These are phyloP conservation scores for Glarea lozoyensis DNA, from an alignment of 495 filamentous ascomycete genomes.

Conservation along the genomic window DNA sequence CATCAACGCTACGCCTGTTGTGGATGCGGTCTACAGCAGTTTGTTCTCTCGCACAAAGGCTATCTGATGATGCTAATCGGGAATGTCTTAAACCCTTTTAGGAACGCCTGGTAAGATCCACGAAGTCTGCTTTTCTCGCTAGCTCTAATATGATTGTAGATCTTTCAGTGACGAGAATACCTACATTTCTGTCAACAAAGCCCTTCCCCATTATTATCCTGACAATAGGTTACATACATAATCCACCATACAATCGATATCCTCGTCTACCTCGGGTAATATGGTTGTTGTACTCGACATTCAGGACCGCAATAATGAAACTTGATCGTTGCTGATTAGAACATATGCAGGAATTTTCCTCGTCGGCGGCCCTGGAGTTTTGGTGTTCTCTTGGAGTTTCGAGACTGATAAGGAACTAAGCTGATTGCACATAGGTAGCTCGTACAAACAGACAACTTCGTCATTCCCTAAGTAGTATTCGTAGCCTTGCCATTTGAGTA, in stretches of 20 bases:
- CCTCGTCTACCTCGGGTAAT: neutral
- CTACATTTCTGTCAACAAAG: too few relatives aligned
- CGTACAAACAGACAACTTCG: too few relatives aligned
- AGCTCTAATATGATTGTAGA: too few relatives aligned
- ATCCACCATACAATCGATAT: too few relatives aligned
- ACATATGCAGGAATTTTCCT: conserved; percentile 12
- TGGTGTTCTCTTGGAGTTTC: too few relatives aligned
- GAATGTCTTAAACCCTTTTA: conserved; percentile 22
- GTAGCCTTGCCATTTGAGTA: too few relatives aligned
- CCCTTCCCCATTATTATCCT: neutral
- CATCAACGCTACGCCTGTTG: conserved; percentile 90
- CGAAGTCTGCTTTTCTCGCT: too few relatives aligned
- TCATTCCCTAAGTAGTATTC: too few relatives aligned
- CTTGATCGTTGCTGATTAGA: conserved; percentile 18
- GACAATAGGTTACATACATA: too few relatives aligned
- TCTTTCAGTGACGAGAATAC: too few relatives aligned
- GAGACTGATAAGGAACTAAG: conserved; percentile 2
- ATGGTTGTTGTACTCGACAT: neutral
- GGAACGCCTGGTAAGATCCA: too few relatives aligned
- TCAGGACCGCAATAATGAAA: neutral
- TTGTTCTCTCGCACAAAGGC: conserved; percentile 83
- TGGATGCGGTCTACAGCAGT: conserved; percentile 97
- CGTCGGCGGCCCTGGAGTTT: too few relatives aligned
- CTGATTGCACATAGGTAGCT: conserved; percentile 21
- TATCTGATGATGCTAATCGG: conserved; percentile 48